phyloP scores from a whole-genome alignment of 306 rosid species.

The Mucuna pruriens region DNA sequence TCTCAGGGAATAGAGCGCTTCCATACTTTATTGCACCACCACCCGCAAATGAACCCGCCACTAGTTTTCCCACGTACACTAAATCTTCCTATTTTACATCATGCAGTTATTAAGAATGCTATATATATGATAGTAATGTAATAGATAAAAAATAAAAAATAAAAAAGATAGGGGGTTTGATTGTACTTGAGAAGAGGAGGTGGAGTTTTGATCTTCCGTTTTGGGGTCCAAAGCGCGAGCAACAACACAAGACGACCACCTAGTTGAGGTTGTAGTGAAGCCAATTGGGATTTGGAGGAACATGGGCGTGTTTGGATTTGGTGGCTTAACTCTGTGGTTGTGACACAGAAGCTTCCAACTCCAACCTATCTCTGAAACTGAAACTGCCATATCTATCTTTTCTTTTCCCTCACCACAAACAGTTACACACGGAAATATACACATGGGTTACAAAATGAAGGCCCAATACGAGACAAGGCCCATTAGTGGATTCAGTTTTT shows the following conservation, averaged over 20 bases:
- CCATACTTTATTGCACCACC: conserved; percentile 76
- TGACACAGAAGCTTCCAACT: conserved; percentile 13
- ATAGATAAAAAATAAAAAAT: no score
- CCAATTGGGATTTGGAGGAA: conserved; percentile 15
- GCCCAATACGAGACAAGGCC: neutral
- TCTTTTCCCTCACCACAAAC: neutral
- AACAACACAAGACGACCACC: conserved; percentile 22
- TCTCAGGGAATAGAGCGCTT: conserved; percentile 66
- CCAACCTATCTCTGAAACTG: conserved; percentile 20
- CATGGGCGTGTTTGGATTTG: conserved; percentile 32
- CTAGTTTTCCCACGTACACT: conserved; percentile 58
- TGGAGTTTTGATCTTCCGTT: conserved; percentile 37
- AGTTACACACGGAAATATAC: neutral
- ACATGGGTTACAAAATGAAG: neutral
- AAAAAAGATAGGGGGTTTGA: neutral
- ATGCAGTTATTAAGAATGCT: no score
- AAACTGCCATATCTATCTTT: conserved; percentile 37
- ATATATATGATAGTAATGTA: no score
- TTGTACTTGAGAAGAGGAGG: conserved; percentile 45
- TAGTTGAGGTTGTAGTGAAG: conserved; percentile 32
- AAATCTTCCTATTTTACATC: conserved; percentile 60
- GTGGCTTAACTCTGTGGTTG: neutral
- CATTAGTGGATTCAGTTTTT: neutral
- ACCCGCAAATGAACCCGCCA: conserved; percentile 61
- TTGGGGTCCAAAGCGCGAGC: conserved; percentile 58